Evolutionary conservation across 345 rosid genomes (phyloP).

Genomic region (Gossypium thurberi): DNA sequence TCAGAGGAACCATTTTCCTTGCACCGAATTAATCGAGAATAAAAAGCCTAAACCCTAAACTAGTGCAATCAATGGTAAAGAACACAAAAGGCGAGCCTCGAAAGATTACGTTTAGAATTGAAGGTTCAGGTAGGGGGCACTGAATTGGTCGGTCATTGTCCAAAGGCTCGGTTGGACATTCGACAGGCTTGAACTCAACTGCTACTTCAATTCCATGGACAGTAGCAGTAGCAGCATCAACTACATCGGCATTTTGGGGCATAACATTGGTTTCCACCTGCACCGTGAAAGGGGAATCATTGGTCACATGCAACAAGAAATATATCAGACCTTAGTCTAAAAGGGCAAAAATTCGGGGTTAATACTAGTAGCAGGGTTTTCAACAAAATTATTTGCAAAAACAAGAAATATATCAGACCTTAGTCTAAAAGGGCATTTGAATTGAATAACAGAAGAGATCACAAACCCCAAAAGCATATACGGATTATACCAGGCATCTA

Average conservation of each 20-base stretch:
- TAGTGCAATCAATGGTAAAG: background rate
- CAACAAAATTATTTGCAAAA: background rate
- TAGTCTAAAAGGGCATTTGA: background rate
- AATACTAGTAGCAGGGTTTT: background rate
- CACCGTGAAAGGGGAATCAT: conserved; percentile 14
- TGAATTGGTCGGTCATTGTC: conserved; percentile 72
- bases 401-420: background rate
- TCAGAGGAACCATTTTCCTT: background rate
- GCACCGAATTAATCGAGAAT: background rate
- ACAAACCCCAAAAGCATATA: background rate
- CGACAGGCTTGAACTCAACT: conserved; percentile 84
- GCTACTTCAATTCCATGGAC: conserved; percentile 83
- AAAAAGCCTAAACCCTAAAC: background rate
- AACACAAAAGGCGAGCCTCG: background rate
- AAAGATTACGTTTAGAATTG: conserved; percentile 70
- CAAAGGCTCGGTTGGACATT: conserved; percentile 83
- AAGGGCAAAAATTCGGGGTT: background rate
- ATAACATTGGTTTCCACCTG: conserved; percentile 66
- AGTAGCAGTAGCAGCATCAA: conserved; percentile 28
- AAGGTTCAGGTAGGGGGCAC: conserved; percentile 86
- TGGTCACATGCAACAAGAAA: background rate
- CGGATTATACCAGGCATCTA: background rate
- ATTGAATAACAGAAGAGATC: background rate
- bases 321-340: too few relatives aligned
- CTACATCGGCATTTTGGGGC: conserved; percentile 50